phyloP scores from a whole-genome alignment of 2,329 filamentous ascomycete genomes.

The Fusarium udum region DNA sequence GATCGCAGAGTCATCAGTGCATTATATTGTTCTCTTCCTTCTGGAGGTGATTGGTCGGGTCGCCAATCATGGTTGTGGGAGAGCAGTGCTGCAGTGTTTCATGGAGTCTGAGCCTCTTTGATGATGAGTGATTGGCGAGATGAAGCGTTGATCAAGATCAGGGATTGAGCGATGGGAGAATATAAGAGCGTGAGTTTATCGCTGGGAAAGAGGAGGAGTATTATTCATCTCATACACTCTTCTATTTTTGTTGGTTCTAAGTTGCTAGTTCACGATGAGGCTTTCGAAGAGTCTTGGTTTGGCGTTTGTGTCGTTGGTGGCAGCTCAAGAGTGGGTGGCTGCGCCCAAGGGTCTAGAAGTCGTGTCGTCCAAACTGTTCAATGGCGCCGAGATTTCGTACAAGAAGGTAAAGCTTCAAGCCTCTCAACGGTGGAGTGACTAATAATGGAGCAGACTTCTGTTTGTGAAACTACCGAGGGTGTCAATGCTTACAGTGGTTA shows the following conservation, averaged over 20 bases:
- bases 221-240: background rate
- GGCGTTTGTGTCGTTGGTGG: background rate
- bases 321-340: conserved; percentile 1
- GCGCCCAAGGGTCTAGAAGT: background rate
- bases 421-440: background rate
- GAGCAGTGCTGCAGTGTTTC: background rate
- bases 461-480: conserved; percentile 39
- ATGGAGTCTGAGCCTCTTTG: conserved; percentile 4
- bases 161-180: no score
- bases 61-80: conserved; percentile 3
- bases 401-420: conserved; percentile 30
- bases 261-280: background rate
- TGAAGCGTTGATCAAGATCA: background rate
- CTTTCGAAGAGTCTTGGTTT: background rate
- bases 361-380: conserved; percentile 12
- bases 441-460: conserved; percentile 5
- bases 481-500: conserved; percentile 40
- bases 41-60: background rate
- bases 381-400: conserved; percentile 36
- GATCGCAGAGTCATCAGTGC: background rate
- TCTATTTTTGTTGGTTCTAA: background rate
- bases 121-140: background rate
- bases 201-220: background rate
- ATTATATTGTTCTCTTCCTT: background rate
- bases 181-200: background rate